Evolutionary conservation across 139 green algal species (phyloP), one percentile per base, ranked within the genome.

Genomic region (Chlamydomonas sphaeroides): DNA sequence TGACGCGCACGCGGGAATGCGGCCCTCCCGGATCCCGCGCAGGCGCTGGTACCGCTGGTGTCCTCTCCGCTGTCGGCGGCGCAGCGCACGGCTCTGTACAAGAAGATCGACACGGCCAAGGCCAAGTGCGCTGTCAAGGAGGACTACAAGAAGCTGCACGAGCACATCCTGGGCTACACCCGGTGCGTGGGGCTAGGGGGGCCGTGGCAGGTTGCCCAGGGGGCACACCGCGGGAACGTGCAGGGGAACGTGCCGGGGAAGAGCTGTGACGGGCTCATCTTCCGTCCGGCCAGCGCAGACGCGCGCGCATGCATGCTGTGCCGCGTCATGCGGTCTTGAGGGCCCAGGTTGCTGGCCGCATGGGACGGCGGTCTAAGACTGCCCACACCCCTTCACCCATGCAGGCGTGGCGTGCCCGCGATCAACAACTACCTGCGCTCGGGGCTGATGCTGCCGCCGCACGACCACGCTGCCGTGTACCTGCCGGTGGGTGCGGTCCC

Each of bases 341-440:
- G n/a, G n/a, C n/a, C n/a, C n/a, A n/a, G n/a, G n/a, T n/a, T n/a
- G n/a, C n/a, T n/a, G n/a, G n/a, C n/a, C n/a, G n/a, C n/a, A n/a
- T n/a, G n/a, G n/a, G n/a, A n/a, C n/a, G n/a, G n/a, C n/a, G n/a
- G n/a, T n/a, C n/a, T n/a, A n/a, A n/a, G n/a, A n/a, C n/a, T n/a
- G n/a, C n/a, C n/a, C n/a, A n/a, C n/a, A n/a, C n/a, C n/a, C n/a
- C n/a, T n/a, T n/a, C n/a, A n/a, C n/a, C n/a, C n/a, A 14, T 53
- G 28, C 56, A 80, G 73, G 41, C 57, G 73, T 5, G 73, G 73
- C 28, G 10, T 62, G 1, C 73, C 73, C 30, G 73, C 73, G 28
- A 70, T 80, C 41, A 80, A 41, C 73, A 80, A 80, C 73, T 80
- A 80, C 73, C 51, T 80, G 10, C 57, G 73, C 14, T 68, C 51